These are phyloP conservation scores for Pulveroboletus sp. DNA, from an alignment of 768 basidiomycete species.

Conservation along the genomic window DNA sequence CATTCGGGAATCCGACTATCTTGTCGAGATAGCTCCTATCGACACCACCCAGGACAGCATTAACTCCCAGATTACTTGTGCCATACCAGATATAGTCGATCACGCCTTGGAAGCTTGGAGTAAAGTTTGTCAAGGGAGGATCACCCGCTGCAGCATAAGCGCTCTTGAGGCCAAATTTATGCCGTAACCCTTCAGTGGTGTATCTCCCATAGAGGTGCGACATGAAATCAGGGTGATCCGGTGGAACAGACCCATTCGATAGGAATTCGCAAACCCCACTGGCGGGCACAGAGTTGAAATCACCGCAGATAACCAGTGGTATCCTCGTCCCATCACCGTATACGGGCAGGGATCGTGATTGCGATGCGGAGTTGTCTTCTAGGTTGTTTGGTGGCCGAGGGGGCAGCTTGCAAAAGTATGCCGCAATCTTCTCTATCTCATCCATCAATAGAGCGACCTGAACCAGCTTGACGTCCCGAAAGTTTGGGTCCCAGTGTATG, in stretches of 20 bases:
- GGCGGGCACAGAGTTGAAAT: constrained; percentile 85
- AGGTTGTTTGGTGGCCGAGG: constrained; percentile 44
- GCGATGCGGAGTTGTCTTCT: constrained; percentile 23
- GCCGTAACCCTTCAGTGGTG: constrained; percentile 83
- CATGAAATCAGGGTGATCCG: constrained; percentile 89
- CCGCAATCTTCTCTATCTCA: constrained; percentile 86
- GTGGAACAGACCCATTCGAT: constrained; percentile 59
- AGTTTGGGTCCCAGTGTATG: constrained; percentile 89
- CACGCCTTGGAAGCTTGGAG: constrained; percentile 78
- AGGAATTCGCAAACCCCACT: constrained; percentile 94
- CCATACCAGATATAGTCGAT: constrained; percentile 97
- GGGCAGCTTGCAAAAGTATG: constrained; percentile 80
- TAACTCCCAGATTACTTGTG: constrained; percentile 64
- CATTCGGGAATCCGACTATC: constrained; percentile 94
- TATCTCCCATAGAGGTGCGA: constrained; percentile 86
- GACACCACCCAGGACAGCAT: constrained; percentile 83
- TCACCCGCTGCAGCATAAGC: constrained; percentile 65
- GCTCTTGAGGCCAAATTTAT: constrained; percentile 77
- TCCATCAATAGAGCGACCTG: constrained; percentile 91
- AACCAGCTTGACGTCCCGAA: constrained; percentile 94
- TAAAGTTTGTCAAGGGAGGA: constrained; percentile 81
- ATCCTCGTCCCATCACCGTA: constrained; percentile 88
- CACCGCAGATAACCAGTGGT: constrained; percentile 88
- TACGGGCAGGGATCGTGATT: constrained; percentile 50
- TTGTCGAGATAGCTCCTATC: constrained; percentile 82